Evolutionary conservation across 345 rosid genomes (phyloP).

Genomic region (Hibiscus syriacus): DNA sequence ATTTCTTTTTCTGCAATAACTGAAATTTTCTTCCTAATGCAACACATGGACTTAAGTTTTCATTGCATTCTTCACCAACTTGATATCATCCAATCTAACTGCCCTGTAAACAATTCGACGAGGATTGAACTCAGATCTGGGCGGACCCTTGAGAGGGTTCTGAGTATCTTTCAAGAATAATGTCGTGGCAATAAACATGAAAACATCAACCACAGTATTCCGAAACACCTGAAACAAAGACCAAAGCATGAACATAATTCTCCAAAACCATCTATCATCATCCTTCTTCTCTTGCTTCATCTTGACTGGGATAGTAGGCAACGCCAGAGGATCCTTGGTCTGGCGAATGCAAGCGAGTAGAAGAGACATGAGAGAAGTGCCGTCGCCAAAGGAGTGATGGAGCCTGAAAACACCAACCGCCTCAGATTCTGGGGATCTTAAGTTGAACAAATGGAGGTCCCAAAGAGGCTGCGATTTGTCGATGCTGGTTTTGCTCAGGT

Average conservation of each 20-base stretch:
- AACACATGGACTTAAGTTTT: constrained; percentile 14
- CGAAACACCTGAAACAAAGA: constrained; percentile 10
- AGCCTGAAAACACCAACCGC: constrained; percentile 27
- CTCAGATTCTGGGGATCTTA: constrained; percentile 23
- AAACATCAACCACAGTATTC: constrained; percentile 20
- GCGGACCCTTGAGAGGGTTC: constrained; percentile 25
- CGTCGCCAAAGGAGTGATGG: constrained; percentile 46
- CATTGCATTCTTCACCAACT: constrained; percentile 29
- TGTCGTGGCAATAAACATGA: constrained; percentile 22
- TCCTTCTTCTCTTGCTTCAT: constrained; percentile 9
- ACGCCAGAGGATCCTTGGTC: constrained; percentile 20
- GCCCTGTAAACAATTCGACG: constrained; percentile 23
- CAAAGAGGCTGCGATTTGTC: constrained; percentile 30
- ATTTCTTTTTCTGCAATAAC: not conserved
- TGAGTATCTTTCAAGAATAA: constrained; percentile 22
- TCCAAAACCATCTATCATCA: not conserved
- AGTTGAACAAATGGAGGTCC: constrained; percentile 38
- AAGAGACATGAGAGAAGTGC: constrained; percentile 36
- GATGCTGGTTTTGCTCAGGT: constrained; percentile 28
- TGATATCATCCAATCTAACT: constrained; percentile 29
- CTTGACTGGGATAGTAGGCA: constrained; percentile 23
- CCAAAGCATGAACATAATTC: not conserved
- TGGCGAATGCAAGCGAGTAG: constrained; percentile 31
- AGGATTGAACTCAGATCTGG: constrained; percentile 23
- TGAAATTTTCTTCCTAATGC: not conserved